These are phyloP conservation scores for Micractinium conductrix DNA, from an alignment of 139 green algal genomes.

Conservation along the genomic window DNA sequence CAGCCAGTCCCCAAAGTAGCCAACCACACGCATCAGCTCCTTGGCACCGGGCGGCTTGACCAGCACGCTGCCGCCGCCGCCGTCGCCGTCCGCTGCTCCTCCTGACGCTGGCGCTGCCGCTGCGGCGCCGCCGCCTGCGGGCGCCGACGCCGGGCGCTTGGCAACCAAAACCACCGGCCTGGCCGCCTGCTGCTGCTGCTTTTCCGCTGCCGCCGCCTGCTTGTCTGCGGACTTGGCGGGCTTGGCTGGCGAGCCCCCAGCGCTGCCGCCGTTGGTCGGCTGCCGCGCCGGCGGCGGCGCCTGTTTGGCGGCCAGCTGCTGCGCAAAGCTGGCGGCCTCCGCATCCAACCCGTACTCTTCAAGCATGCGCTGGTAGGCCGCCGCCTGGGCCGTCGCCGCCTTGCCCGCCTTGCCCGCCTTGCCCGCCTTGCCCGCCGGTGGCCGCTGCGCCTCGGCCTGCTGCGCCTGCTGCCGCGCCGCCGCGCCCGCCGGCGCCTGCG, in stretches of 20 bases:
- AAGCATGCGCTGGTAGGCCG: constrained; percentile 14
- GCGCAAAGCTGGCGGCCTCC: constrained; percentile 7
- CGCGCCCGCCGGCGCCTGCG: background rate
- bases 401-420: background rate
- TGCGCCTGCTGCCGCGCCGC: background rate
- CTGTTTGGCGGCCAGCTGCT: constrained; percentile 23
- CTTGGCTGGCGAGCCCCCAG: background rate
- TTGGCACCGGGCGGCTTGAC: background rate
- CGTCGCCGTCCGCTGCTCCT: background rate
- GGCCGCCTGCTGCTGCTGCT: constrained; percentile 1
- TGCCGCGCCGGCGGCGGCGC: background rate
- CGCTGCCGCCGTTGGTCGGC: background rate
- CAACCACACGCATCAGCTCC: constrained; percentile 20
- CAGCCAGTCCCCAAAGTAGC: constrained; percentile 28
- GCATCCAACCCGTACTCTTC: constrained; percentile 23
- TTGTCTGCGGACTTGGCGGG: background rate
- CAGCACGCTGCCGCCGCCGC: background rate
- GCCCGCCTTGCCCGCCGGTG: background rate
- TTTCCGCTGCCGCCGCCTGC: too few relatives aligned
- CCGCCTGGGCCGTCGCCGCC: background rate
- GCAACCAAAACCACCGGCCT: background rate
- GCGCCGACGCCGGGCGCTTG: constrained; percentile 5
- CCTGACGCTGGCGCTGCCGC: background rate
- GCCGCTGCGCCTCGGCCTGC: background rate
- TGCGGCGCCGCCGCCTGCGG: background rate